A percentile compares a stretch with the other conserved stretches of the same genome.
Conservation (phyloP, 805 yeast species). For the Yarrowia sp. region DNA sequence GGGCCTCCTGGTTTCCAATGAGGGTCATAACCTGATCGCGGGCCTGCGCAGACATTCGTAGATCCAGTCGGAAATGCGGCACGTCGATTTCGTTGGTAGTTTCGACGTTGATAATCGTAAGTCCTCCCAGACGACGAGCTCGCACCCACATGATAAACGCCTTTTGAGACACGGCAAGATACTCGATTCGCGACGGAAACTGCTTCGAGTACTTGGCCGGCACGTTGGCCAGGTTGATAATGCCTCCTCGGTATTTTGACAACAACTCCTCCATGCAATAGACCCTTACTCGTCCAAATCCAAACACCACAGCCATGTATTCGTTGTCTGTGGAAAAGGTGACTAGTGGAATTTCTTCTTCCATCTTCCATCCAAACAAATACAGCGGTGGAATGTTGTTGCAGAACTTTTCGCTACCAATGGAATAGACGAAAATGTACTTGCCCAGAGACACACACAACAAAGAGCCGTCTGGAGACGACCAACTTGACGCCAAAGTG, state of each 20-base stretch:
- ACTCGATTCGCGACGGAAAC: slow-evolving; percentile 31
- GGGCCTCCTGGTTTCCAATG: slow-evolving; percentile 29
- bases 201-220: slow-evolving; percentile 28
- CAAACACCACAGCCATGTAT: slow-evolving; percentile 27
- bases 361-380: slow-evolving; percentile 14
- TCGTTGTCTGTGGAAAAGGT: slow-evolving; percentile 26
- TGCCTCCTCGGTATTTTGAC: slow-evolving; percentile 17
- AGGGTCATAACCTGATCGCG: slow-evolving; percentile 28
- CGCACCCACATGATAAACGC: slow-evolving; percentile 30
- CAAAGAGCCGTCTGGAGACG: slow-evolving; percentile 15
- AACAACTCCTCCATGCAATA: slow-evolving; percentile 1
- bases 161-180: slow-evolving; percentile 28
- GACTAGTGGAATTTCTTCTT: slow-evolving; percentile 9
- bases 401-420: slow-evolving; percentile 12
- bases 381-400: slow-evolving; percentile 17
- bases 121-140: slow-evolving; percentile 31
- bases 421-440: slow-evolving; percentile 14
- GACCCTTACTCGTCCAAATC: slow-evolving; percentile 26
- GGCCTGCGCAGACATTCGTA: slow-evolving; percentile 26
- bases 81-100: slow-evolving; percentile 32
- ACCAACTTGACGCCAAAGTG: not conserved
- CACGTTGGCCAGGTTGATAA: slow-evolving; percentile 20
- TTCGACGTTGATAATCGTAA: slow-evolving; percentile 29
- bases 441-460: slow-evolving; percentile 3
- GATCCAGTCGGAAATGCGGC: slow-evolving; percentile 32